Conservation (phyloP, 208 protist genomes). For the Entamoeba dispar region DNA sequence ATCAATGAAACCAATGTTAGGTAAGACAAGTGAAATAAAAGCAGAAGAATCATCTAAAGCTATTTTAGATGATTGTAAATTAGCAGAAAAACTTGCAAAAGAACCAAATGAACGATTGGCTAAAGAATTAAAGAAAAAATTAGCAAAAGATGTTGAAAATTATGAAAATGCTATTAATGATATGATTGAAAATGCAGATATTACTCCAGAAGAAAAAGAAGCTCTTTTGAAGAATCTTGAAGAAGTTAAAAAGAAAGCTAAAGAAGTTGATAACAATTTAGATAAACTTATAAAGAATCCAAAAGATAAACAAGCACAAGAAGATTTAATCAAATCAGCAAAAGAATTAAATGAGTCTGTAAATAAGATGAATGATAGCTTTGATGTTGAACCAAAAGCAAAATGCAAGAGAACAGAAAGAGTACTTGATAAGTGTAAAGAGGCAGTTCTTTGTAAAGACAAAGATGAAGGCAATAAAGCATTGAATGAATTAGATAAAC, state of each 20-base stretch:
- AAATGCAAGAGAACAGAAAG: not conserved
- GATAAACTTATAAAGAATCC: not conserved
- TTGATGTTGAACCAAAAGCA: not conserved
- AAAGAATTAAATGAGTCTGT: not conserved
- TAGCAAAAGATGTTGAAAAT: not conserved
- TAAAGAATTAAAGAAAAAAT: not conserved
- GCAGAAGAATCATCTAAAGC: not conserved
- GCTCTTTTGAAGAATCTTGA: not conserved
- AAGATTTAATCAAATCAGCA: not conserved
- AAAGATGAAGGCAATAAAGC: not conserved
- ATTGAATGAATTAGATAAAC: not conserved
- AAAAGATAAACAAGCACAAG: not conserved
- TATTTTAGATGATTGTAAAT: not conserved
- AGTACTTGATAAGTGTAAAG: not conserved
- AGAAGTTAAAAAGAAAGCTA: not conserved
- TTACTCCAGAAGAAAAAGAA: not conserved
- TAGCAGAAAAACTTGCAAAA: not conserved
- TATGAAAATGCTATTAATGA: not conserved
- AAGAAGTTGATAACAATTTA: not conserved
- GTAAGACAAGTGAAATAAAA: not conserved
- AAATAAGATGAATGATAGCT: not conserved
- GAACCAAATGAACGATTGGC: not conserved
- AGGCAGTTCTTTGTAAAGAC: not conserved
- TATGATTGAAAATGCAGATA: not conserved
- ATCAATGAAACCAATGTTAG: not conserved